Percentiles rank a stretch among this genome's conserved stretches.
phyloP scores from a whole-genome alignment of 2,329 filamentous ascomycete genomes.

The Phaeosphaeriaceae sp. region DNA sequence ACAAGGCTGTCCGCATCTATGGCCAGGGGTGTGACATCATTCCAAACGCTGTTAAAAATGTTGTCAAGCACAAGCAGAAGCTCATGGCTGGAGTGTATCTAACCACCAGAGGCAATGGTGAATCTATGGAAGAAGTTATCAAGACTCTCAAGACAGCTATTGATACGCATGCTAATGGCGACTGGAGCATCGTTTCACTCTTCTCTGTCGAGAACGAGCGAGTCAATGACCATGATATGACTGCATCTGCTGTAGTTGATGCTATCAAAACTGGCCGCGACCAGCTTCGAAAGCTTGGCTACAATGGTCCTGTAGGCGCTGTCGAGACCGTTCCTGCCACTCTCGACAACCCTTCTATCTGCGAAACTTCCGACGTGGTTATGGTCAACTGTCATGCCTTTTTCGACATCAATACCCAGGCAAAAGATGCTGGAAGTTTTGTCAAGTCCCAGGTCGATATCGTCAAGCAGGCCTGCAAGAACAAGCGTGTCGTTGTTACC shows the following conservation, averaged over 20 bases:
- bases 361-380: slow-evolving; percentile 76
- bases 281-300: slow-evolving; percentile 68
- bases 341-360: slow-evolving; percentile 71
- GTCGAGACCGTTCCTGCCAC: slow-evolving; percentile 79
- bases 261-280: slow-evolving; percentile 65
- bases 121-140: slow-evolving; percentile 58
- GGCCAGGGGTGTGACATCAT: slow-evolving; percentile 81
- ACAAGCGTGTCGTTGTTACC: slow-evolving; percentile 73
- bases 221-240: slow-evolving; percentile 62
- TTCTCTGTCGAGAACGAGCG: slow-evolving; percentile 83
- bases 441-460: slow-evolving; percentile 62
- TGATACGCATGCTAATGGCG: slow-evolving; percentile 49
- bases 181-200: slow-evolving; percentile 74
- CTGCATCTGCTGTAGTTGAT: slow-evolving; percentile 61
- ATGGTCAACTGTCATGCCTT: slow-evolving; percentile 85
- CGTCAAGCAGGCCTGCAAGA: slow-evolving; percentile 55
- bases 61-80: slow-evolving; percentile 68
- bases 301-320: slow-evolving; percentile 74
- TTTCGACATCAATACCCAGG: slow-evolving; percentile 70
- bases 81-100: slow-evolving; percentile 79
- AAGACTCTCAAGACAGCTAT: slow-evolving; percentile 65
- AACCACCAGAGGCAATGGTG: slow-evolving; percentile 55
- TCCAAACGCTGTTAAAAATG: slow-evolving; percentile 65
- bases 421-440: slow-evolving; percentile 70
- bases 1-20: slow-evolving; percentile 75